Conservation (phyloP, 2,329 filamentous ascomycete species). For the Akanthomyces dipterigenus region DNA sequence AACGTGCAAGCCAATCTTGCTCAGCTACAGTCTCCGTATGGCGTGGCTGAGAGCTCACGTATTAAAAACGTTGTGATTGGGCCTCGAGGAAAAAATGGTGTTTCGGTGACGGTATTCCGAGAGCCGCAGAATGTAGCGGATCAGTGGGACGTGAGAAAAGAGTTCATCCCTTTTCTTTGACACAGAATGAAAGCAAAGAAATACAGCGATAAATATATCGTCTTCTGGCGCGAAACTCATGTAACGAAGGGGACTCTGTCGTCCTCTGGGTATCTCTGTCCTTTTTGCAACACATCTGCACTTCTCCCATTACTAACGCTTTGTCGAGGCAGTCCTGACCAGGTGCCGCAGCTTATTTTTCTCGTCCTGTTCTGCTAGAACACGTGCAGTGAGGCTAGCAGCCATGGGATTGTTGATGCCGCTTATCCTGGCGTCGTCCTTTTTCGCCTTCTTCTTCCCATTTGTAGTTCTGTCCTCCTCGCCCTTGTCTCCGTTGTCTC, state of each 20-base stretch:
- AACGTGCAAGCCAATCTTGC: slow-evolving; percentile 8
- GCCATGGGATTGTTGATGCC: slow-evolving; percentile 86
- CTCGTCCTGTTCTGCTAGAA: slow-evolving; percentile 80
- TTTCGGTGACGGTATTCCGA: slow-evolving; percentile 25
- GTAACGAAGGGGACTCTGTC: not conserved
- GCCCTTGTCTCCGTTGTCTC: not conserved
- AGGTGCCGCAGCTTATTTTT: slow-evolving; percentile 72
- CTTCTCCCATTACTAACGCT: not conserved
- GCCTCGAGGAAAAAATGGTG: slow-evolving; percentile 17
- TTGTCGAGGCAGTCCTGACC: slow-evolving; percentile 25
- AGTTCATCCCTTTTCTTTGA: slow-evolving; percentile 18
- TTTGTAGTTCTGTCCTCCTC: slow-evolving; percentile 42
- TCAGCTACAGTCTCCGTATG: slow-evolving; percentile 21
- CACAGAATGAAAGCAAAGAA: not conserved
- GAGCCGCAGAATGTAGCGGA: slow-evolving; percentile 18
- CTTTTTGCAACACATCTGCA: not conserved
- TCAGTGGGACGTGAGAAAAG: slow-evolving; percentile 24
- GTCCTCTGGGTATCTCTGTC: not conserved
- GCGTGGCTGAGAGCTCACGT: slow-evolving; percentile 20
- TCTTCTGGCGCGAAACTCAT: not conserved
- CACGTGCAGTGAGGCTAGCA: slow-evolving; percentile 76
- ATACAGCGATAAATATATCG: no score
- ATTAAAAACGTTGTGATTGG: slow-evolving; percentile 27
- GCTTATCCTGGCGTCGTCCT: slow-evolving; percentile 31
- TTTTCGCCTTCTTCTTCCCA: slow-evolving; percentile 27